Evolutionary conservation across 2,329 filamentous ascomycete genomes (phyloP), one percentile per base, ranked within the genome.

Genomic region (Fusarium sp.): DNA sequence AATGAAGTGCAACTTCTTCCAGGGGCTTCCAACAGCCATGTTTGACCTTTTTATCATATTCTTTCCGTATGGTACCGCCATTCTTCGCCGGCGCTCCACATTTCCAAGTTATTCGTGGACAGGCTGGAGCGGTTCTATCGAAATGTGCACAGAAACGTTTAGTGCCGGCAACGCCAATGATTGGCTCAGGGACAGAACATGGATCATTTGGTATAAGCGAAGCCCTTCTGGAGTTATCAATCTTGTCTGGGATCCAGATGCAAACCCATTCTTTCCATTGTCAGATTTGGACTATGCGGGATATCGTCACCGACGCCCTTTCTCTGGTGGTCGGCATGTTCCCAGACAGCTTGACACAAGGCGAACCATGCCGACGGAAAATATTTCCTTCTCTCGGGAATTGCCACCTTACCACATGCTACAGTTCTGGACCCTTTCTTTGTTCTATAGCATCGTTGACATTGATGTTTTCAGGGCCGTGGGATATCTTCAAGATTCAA

Each of bases 201-300:
- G 47, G 47, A 32, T 50, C 5, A 0, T 32, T 0, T 50, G 47
- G 47, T 50, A 50, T 7, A 14, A 50, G 15, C 22, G 47, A 0
- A 8, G 2, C 3, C 2, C 22, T 13, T 32, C 47, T n/a, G 47
- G 47, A 1, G 8, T 18, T 5, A 1, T 8, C 15, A 7, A 0
- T 10, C 47, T n/a, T 30, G 15, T 50, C 7, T 50, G 47, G 47
- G 28, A 50, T 32, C 47, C 15, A 0, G 5, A 18, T n/a, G 14
- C 28, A 32, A 50, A 18, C 8, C 18, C 13, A 11, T 28, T 13
- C 15, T 47, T 47, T 0, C 45, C 45, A 3, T 6, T n/a, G 1
- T 13, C 10, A 32, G 15, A 50, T 7, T 3, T 32, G 22, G 0
- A 10, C 0, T 32, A n/a, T 9, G 5, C 0, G 28, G 47, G 28